Conservation (phyloP, 2,329 filamentous ascomycete species). For the Ceratocystis cubensis region DNA sequence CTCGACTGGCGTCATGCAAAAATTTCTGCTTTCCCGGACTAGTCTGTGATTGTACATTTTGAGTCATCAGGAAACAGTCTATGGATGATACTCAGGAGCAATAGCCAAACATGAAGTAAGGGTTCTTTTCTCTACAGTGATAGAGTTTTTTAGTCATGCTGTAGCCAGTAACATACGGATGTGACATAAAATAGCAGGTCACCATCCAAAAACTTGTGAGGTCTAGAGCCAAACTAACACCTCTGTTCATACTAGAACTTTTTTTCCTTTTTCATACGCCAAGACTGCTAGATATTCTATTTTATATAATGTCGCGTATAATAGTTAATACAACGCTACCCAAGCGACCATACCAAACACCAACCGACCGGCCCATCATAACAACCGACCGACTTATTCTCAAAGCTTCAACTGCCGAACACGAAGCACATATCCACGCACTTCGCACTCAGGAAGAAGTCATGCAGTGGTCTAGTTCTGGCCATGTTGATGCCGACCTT, state of each 20-base stretch:
- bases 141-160: not conserved
- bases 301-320: slow-evolving; percentile 23
- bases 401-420: slow-evolving; percentile 37
- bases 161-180: not conserved
- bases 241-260: not conserved
- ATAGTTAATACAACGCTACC: slow-evolving; percentile 40
- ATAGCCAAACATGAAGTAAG: not conserved
- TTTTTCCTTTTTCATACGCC: not conserved
- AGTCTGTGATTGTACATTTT: too few species aligned
- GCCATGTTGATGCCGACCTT: slow-evolving; percentile 33
- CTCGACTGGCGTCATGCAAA: too few species aligned
- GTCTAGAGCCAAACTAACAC: not conserved
- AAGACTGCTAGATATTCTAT: slow-evolving; percentile 3
- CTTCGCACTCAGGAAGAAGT: slow-evolving; percentile 48
- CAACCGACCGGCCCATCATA: slow-evolving; percentile 31
- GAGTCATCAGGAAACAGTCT: too few species aligned
- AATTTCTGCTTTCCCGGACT: too few species aligned
- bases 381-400: slow-evolving; percentile 44
- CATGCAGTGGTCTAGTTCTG: slow-evolving; percentile 45
- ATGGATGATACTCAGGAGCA: not conserved
- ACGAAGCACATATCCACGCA: slow-evolving; percentile 38
- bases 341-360: slow-evolving; percentile 31
- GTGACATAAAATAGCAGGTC: not conserved
- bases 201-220: not conserved
- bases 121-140: not conserved